phyloP scores from a whole-genome alignment of 768 basidiomycete genomes.

The Tylopilus rubrobrunneus region DNA sequence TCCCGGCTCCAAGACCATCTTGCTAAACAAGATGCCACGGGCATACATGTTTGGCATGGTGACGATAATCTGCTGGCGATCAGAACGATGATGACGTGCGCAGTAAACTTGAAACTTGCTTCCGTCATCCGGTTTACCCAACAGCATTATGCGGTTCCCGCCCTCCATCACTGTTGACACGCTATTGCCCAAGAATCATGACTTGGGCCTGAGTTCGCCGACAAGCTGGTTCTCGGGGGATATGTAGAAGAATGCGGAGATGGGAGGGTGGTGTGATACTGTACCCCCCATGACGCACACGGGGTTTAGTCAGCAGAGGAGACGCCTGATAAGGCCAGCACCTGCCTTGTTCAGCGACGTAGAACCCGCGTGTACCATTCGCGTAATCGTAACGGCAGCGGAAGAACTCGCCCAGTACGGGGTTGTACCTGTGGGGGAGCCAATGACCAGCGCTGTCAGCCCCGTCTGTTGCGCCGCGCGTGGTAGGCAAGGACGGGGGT shows the following conservation, averaged over 20 bases:
- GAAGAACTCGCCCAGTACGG: constrained; percentile 96
- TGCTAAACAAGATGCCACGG: constrained; percentile 81
- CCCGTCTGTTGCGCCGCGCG: not conserved
- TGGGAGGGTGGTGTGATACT: constrained; percentile 95
- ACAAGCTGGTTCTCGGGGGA: constrained; percentile 86
- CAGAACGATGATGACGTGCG: constrained; percentile 3
- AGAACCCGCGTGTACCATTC: constrained; percentile 91
- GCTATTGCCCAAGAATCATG: constrained; percentile 93
- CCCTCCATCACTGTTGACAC: constrained; percentile 97
- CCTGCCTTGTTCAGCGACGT: constrained; percentile 92
- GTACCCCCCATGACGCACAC: not conserved
- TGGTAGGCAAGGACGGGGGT: not conserved
- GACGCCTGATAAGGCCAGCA: not conserved
- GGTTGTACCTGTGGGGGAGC: constrained; percentile 76
- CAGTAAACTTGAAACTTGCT: constrained; percentile 45
- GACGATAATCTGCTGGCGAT: constrained; percentile 64
- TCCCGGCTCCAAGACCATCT: constrained; percentile 95
- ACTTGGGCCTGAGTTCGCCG: constrained; percentile 94
- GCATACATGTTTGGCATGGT: constrained; percentile 99
- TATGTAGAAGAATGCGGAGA: constrained; percentile 94
- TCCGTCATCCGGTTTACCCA: constrained; percentile 83
- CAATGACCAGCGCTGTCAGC: constrained; percentile 2
- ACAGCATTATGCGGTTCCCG: constrained; percentile 80
- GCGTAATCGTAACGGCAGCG: constrained; percentile 91
- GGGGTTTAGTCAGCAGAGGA: not conserved